Percentiles rank a stretch among this genome's conserved stretches.
Conservation (phyloP, 2,329 filamentous ascomycete species). For the Bisporella sp. region DNA sequence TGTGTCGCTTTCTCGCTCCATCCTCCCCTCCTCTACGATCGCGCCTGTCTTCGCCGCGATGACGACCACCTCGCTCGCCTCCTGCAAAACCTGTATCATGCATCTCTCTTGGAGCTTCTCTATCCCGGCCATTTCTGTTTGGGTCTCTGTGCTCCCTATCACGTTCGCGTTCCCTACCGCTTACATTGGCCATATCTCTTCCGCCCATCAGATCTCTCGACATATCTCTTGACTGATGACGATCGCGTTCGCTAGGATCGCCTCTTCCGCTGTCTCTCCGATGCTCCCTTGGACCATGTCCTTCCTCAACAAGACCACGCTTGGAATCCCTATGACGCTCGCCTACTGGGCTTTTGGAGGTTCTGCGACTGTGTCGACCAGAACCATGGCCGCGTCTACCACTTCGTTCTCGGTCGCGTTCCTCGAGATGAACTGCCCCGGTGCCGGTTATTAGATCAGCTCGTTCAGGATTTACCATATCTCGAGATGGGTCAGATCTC, state of each 20-base stretch:
- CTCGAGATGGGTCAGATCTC: slow-evolving; percentile 16
- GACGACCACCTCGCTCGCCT: slow-evolving; percentile 11
- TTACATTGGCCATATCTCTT: slow-evolving; percentile 7
- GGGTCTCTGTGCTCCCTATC: slow-evolving; percentile 15
- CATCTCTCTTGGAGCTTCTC: slow-evolving; percentile 17
- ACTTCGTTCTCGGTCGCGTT: slow-evolving; percentile 21
- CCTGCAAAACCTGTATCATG: slow-evolving; percentile 16
- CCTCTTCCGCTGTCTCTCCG: slow-evolving; percentile 10
- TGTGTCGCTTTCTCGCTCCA: slow-evolving; percentile 24
- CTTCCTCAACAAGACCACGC: slow-evolving; percentile 20
- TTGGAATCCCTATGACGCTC: slow-evolving; percentile 24
- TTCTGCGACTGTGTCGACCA: slow-evolving; percentile 24
- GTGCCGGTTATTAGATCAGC: slow-evolving; percentile 23
- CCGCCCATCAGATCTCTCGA: slow-evolving; percentile 15
- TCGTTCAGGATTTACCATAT: slow-evolving; percentile 21
- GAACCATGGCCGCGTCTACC: slow-evolving; percentile 21
- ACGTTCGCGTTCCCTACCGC: slow-evolving; percentile 8
- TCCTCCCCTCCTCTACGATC: slow-evolving; percentile 16
- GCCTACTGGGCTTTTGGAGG: slow-evolving; percentile 20
- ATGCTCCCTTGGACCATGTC: slow-evolving; percentile 20
- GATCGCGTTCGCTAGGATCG: slow-evolving; percentile 11
- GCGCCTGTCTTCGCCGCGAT: slow-evolving; percentile 11
- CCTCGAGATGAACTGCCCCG: slow-evolving; percentile 5
- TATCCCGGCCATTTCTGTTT: slow-evolving; percentile 12
- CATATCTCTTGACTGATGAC: slow-evolving; percentile 9